These are phyloP conservation scores for Termitomyces sp. DNA, from an alignment of 768 basidiomycete species.

Conservation along the genomic window DNA sequence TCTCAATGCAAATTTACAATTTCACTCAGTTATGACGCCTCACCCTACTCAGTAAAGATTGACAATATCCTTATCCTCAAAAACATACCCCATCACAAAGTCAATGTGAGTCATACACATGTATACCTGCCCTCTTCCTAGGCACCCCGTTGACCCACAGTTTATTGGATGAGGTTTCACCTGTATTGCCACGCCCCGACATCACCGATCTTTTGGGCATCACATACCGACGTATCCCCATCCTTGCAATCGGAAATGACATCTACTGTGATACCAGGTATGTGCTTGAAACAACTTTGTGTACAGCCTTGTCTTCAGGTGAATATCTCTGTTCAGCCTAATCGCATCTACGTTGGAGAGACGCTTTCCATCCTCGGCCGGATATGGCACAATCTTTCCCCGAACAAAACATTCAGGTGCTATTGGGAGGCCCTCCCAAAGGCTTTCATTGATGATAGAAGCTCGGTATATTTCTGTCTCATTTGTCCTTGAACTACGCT, in stretches of 20 bases:
- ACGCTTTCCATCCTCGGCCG: constrained; percentile 43
- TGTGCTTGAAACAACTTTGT: not conserved
- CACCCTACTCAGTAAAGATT: constrained; percentile 46
- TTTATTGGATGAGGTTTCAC: constrained; percentile 33
- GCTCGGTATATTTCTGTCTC: constrained; percentile 25
- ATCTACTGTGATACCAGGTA: constrained; percentile 53
- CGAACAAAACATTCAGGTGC: constrained; percentile 31
- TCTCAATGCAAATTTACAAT: not conserved
- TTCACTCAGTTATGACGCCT: constrained; percentile 39
- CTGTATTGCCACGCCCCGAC: constrained; percentile 49
- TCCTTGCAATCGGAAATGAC: constrained; percentile 56
- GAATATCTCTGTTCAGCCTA: constrained; percentile 23
- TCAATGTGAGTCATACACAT: constrained; percentile 31
- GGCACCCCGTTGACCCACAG: not conserved
- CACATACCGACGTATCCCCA: constrained; percentile 51
- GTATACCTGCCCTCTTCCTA: not conserved
- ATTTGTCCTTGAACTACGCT: not conserved
- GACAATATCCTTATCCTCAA: constrained; percentile 47
- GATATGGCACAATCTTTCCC: constrained; percentile 45
- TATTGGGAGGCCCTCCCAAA: constrained; percentile 36
- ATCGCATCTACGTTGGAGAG: constrained; percentile 47
- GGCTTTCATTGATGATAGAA: constrained; percentile 44
- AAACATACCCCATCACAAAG: constrained; percentile 38
- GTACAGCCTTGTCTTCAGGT: not conserved
- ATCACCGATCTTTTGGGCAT: constrained; percentile 47